Base-by-base conservation (phyloP, 1,284 basidiomycete species). In the Rhodotorula mucilaginosa region DNA sequence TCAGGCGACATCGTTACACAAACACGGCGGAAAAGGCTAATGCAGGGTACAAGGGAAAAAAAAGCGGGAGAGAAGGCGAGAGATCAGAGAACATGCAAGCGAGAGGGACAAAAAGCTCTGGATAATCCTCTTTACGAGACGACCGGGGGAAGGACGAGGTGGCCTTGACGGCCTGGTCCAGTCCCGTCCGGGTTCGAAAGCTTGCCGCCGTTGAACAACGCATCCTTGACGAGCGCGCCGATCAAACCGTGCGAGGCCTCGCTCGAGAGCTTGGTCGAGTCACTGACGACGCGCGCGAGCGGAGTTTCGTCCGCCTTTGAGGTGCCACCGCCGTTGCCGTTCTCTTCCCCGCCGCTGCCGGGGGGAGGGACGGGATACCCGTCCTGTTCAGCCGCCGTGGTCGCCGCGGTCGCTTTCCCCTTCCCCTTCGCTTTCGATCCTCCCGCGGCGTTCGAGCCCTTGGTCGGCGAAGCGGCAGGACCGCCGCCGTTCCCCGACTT, bases 211-310 rank as follows among this genome's bases (percentile, higher is more conserved):
- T 74, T 76, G 73, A 76, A 76, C 21, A 76, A 56, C 44, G 71
- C 64, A 39, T 76, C 75, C 63, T 76, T 76, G 65, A 76, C 65
- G 46, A 76, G 67, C 39, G 71, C 71, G 49, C 69, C 71, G 56
- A 76, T 70, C 29, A 76, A 56, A 7, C 71, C 71, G 29, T 76
- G 69, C 26, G 65, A 66, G 31, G 73, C 68, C 57, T 72, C 71
- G 23, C 64, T 34, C n/a, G 71, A 67, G 29, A 73, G 57, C 57
- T 76, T 74, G 48, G 66, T 70, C 74, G 69, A 61, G 34, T 76
- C 75, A 54, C 63, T 70, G 29, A 75, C 73, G 13, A 68, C 75
- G 61, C 67, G 69, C 12, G 68, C 66, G 3, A 76, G 58, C 23
- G 62, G 52, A 49, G 73, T 76, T 58, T 73, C 69, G 48, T 69